Base-by-base conservation (phyloP, 371 early-diverging fungal species). In the Globomyces sp. region DNA sequence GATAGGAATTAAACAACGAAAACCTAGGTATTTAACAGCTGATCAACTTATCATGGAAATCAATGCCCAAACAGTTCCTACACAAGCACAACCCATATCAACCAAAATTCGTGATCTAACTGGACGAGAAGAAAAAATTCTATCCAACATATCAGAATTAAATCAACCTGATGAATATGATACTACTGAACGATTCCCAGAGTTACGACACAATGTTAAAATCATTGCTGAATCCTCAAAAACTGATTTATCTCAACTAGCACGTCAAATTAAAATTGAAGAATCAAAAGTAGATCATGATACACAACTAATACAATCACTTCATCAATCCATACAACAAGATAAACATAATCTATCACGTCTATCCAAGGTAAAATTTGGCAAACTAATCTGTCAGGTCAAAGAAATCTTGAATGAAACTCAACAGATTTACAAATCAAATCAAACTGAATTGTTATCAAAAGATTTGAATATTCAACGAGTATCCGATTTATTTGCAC, bases 41-140 rank as follows among this genome's bases (percentile, higher is more conserved):
- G 79, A 84, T 13, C 89, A 92, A 53, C 77, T 92, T 42, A 69
- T 83, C 3, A 34, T 45, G n/a, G 83, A 80, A 55, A 64, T 66
- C 8, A 58, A 41, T 11, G 9, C 84, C 59, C 71, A 70, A 4
- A 75, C 68, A 40, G 68, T 67, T 39, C 68, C 64, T 43, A 65
- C 71, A 41, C 62, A 70, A 62, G 64, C 74, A 10, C 64, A n/a
- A 39, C 36, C 64, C 48, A 6, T 69, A 72, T 2, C 82, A 72
- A 49, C 84, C 81, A 92, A 90, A 71, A 86, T 93, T 51, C 77
- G 91, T 42, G 93, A 93, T 71, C 89, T 91, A 90, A 90, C 90
- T 0, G 90, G 90, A 1, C 84, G 83, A 45, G 78, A 83, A 69
- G 82, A 84, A 3, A 80, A 88, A 3, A 90, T 88, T 58, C 68